Percentiles rank a stretch among this genome's conserved stretches.
phyloP scores from a whole-genome alignment of 352 stramenopile genomes.

The Blastocystis sp. region DNA sequence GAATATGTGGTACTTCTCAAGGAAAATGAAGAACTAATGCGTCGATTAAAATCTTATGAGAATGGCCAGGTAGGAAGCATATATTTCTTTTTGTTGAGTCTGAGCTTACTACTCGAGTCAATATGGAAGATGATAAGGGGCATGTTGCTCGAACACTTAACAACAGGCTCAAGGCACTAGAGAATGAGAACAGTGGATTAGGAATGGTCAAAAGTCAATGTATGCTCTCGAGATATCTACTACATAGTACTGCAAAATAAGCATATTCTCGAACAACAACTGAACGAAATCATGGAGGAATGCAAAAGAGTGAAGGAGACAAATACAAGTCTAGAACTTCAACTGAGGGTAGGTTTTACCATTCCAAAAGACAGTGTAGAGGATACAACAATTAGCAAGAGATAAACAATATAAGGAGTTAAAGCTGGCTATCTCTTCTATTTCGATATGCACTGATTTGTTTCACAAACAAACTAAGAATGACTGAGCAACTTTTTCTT shows the following conservation, averaged over 20 bases:
- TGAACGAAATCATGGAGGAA: constrained; percentile 47
- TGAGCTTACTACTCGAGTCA: not conserved
- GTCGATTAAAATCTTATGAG: not conserved
- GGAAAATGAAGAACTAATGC: constrained; percentile 8
- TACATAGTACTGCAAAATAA: constrained; percentile 46
- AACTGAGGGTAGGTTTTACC: not conserved
- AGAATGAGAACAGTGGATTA: constrained; percentile 24
- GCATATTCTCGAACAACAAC: constrained; percentile 55
- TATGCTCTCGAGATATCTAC: not conserved
- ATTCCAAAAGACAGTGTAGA: not conserved
- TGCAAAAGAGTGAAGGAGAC: not conserved
- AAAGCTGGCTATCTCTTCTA: not conserved
- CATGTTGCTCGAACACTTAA: not conserved
- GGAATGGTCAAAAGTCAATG: constrained; percentile 47
- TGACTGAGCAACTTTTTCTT: not conserved
- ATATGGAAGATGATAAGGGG: not conserved
- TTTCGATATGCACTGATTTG: not conserved
- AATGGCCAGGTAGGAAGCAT: not conserved
- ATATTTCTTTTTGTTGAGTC: not conserved
- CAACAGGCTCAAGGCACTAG: not conserved
- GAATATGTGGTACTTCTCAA: not conserved
- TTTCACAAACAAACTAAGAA: not conserved
- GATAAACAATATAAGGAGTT: constrained; percentile 42
- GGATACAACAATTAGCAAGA: not conserved
- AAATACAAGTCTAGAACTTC: not conserved